Evolutionary conservation across 441 rosid genomes (phyloP), one percentile per base, ranked within the genome.

Genomic region (Adansonia madagascariensis): DNA sequence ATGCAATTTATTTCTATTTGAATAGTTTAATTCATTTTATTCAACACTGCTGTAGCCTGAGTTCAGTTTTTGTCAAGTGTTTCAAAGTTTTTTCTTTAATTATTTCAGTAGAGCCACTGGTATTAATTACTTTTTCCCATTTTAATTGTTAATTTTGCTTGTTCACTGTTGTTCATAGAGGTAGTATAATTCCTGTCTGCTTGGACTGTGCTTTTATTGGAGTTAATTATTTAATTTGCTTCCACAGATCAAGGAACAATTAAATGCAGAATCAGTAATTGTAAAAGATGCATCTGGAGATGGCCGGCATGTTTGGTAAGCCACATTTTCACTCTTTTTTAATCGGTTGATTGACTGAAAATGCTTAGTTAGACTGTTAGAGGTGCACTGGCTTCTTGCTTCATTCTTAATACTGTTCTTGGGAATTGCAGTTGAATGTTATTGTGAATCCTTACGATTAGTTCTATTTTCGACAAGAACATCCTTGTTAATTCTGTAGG

Each of bases 211-310:
- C 39, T 15, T 3, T 65, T 73, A 39, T 43, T 17, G 44, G 35
- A 52, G 53, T 39, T 35, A 46, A 31, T 17, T 14, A 41, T 41
- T 65, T 68, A 41, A 52, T 47, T 73, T 70, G 10, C 39, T 84
- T 70, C n/a, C 2, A 72, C 88, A 95, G 99, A 95, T 95, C 77
- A 91, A 88, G 89, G 94, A 95, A 68, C 86, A 90, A 43, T 75
- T 95, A 67, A 77, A 87, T 83, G 97, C 99, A 46, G 97, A 95
- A 74, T 91, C 89, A 3, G 99, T 93, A 59, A 71, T 79, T 20
- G 98, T 95, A 18, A 88, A 85, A 75, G 99, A 93, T 86, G 93
- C 94, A 77, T 88, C 91, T 79, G 98, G 98, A 18, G 99, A 95
- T 80, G 99, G 99, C 46, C 89, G 97, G 8, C 99, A 95, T 86